A percentile compares a stretch with the other conserved stretches of the same genome.
These are phyloP conservation scores for Protea cynaroides DNA, from an alignment of 164 flowering plant genomes.

Conservation along the genomic window DNA sequence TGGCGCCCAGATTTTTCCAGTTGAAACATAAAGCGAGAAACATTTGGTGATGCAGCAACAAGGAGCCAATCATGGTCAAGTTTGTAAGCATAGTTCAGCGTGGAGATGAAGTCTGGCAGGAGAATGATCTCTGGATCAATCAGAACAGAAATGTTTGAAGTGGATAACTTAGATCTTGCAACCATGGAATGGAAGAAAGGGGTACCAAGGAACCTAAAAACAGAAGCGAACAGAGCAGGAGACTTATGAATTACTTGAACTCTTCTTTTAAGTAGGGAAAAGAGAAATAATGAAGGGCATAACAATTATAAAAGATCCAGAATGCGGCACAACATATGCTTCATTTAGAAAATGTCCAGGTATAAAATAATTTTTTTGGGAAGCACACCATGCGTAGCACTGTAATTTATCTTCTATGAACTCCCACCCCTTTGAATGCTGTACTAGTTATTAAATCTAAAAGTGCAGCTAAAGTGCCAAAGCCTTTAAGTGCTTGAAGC, in stretches of 20 bases:
- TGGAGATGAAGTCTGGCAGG: constrained; percentile 58
- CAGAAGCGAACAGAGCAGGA: not conserved
- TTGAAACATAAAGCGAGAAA: constrained; percentile 52
- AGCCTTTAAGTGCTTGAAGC: too few species aligned
- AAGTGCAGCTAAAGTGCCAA: too few species aligned
- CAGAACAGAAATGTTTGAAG: constrained; percentile 61
- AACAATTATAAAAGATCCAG: not conserved
- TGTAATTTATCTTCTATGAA: too few species aligned
- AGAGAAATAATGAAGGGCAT: not conserved
- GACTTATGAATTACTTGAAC: not conserved
- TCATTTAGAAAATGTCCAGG: too few species aligned
- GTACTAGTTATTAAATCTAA: too few species aligned
- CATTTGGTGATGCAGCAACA: constrained; percentile 42
- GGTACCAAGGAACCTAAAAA: constrained; percentile 66
- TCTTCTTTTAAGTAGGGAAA: not conserved
- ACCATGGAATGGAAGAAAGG: constrained; percentile 98
- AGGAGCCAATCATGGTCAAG: constrained; percentile 85
- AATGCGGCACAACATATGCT: too few species aligned
- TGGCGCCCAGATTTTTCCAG: constrained; percentile 45
- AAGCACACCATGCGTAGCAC: too few species aligned
- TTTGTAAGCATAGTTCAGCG: constrained; percentile 45
- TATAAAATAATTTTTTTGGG: too few species aligned
- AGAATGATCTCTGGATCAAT: constrained; percentile 67
- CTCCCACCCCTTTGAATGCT: too few species aligned
- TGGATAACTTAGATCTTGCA: constrained; percentile 54